Percentiles rank a stretch among this genome's conserved stretches.
These are phyloP conservation scores for Prunus armeniaca DNA, from an alignment of 306 rosid species.

Conservation along the genomic window DNA sequence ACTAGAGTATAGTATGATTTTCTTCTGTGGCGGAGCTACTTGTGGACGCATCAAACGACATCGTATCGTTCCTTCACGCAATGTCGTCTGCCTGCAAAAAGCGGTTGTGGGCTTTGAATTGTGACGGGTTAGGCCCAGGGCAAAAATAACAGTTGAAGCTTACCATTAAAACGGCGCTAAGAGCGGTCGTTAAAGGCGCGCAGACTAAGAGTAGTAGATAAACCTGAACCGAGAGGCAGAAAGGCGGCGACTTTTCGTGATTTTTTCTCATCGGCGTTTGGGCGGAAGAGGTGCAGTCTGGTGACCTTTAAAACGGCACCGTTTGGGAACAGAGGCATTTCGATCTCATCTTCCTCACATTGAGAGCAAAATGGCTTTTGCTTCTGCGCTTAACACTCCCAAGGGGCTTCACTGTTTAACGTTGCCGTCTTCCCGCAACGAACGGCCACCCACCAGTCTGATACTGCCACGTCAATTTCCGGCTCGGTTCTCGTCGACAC, in stretches of 20 bases:
- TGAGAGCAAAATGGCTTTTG: constrained; percentile 32
- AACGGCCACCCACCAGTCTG: constrained; percentile 15
- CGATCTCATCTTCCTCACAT: not conserved
- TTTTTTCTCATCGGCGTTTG: not conserved
- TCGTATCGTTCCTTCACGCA: not conserved
- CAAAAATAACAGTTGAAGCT: not conserved
- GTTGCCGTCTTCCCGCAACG: constrained; percentile 25
- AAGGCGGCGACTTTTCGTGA: not conserved
- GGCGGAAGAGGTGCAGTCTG: not conserved
- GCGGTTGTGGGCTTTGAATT: not conserved
- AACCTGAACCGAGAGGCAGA: not conserved
- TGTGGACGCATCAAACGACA: not conserved
- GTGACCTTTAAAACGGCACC: constrained; percentile 1
- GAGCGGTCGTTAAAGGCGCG: not conserved
- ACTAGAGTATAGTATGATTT: not conserved
- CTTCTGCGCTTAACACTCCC: constrained; percentile 31
- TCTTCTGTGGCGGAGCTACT: no score
- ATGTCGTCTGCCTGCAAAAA: not conserved
- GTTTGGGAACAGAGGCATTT: not conserved
- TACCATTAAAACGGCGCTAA: not conserved
- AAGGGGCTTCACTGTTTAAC: constrained; percentile 35
- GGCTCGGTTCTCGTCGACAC: constrained; percentile 31
- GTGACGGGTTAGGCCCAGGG: not conserved
- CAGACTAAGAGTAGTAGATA: not conserved
- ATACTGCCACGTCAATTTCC: constrained; percentile 39